Percentiles rank a stretch among this genome's conserved stretches.
Evolutionary conservation across 2,329 filamentous ascomycete genomes (phyloP).

Genomic region (Calonectria pauciramosa): DNA sequence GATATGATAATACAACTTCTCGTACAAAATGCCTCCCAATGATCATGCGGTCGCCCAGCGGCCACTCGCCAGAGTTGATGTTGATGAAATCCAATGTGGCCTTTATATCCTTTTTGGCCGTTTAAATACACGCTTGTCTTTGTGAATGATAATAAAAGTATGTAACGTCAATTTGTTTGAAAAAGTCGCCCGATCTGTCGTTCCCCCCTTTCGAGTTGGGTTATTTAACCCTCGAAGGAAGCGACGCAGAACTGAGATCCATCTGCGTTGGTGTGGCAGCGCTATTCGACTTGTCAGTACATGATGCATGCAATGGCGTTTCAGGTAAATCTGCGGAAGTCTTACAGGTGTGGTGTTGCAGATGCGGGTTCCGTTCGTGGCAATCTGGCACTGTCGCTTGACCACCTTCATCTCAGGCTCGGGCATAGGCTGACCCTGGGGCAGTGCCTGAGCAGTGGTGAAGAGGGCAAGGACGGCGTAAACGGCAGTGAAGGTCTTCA

Average conservation of each 20-base stretch:
- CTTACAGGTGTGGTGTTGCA: constrained; percentile 10
- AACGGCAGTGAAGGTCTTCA: neutral
- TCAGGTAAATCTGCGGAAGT: neutral
- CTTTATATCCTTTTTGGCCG: neutral
- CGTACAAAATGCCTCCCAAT: constrained; percentile 6
- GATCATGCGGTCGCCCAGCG: constrained; percentile 4
- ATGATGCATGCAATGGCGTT: neutral
- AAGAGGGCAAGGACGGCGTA: neutral
- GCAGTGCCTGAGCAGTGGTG: neutral
- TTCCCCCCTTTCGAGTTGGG: neutral
- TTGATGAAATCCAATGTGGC: neutral
- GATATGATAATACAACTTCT: neutral
- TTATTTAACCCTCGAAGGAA: constrained; percentile 1
- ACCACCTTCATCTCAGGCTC: neutral
- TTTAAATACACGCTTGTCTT: constrained; percentile 6
- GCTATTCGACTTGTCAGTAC: neutral
- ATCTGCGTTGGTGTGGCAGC: constrained; percentile 3
- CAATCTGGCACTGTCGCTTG: constrained; percentile 5
- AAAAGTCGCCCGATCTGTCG: neutral
- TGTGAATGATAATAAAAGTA: neutral
- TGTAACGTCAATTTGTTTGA: neutral
- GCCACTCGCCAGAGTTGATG: neutral
- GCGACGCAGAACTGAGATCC: constrained; percentile 8
- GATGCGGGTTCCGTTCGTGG: neutral
- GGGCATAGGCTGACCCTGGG: neutral